Evolutionary conservation across 148 eudicot genomes (phyloP).

Genomic region (Chenopodium berlandieri): DNA sequence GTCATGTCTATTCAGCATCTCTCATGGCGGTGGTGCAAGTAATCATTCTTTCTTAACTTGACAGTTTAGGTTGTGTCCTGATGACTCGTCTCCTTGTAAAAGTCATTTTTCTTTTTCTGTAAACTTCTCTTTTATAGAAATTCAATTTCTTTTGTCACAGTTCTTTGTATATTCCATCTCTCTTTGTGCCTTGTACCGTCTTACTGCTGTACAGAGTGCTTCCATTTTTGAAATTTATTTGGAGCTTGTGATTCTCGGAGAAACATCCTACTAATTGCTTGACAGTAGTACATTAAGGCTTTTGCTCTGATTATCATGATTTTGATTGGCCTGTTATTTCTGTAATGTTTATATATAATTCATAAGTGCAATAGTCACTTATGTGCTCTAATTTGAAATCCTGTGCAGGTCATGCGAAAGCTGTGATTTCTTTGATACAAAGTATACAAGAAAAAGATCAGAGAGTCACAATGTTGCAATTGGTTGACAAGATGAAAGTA

Average conservation of each 20-base stretch:
- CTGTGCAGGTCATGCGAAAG: slow-evolving; percentile 68
- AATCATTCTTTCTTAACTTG: no score
- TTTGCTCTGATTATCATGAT: no score
- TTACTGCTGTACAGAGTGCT: neutral
- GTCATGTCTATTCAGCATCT: no score
- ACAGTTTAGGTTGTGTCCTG: neutral
- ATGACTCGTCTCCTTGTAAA: neutral
- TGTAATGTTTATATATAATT: neutral
- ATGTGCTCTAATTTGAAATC: slow-evolving; percentile 7
- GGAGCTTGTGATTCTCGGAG: neutral
- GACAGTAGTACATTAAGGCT: neutral
- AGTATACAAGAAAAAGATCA: slow-evolving; percentile 68
- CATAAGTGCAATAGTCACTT: neutral
- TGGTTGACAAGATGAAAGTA: slow-evolving; percentile 83
- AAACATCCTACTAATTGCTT: neutral
- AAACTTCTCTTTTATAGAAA: neutral
- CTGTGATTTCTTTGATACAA: slow-evolving; percentile 65
- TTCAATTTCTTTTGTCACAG: neutral
- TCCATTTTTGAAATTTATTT: neutral
- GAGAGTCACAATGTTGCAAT: slow-evolving; percentile 75
- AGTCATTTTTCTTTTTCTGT: neutral
- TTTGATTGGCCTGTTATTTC: neutral
- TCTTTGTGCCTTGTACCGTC: neutral
- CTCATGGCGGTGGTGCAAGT: no score
- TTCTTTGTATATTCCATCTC: neutral